Evolutionary conservation across 495 filamentous ascomycete species (phyloP), one percentile per base, ranked within the genome.

Genomic region (Aspergillus coremiiformis): DNA sequence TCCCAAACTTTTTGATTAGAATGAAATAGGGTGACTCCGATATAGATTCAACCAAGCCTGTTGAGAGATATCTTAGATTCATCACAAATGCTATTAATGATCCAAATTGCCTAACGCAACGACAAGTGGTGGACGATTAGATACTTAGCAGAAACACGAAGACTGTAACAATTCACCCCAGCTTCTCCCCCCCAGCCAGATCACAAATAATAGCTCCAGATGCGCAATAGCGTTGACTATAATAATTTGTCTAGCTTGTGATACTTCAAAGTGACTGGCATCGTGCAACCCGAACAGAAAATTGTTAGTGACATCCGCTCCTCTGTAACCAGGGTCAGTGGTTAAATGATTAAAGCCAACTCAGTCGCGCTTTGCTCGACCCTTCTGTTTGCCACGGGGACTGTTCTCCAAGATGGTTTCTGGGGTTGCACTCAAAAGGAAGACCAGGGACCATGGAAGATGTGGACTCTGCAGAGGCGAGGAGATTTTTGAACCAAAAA

Each of bases 401-500:
- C 15, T 23, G 26, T 21, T 49, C 35, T 2, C 11, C 12, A 5
- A 30, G 27, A 26, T 39, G 14, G 14, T 44, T 39, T 9, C 20
- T 22, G 12, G 39, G n/a, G 19, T 8, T 27, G 19, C 5, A 26
- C 20, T 24, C 19, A n/a, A 26, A 47, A 26, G 21, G 6, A 43
- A 35, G 3, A 17, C n/a, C 29, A 9, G 39, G 17, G 30, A 30
- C 7, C 17, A 17, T 15, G 2, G 54, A 46, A 12, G 41, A 15
- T n/a, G 45, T 39, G 24, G 55, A 52, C 30, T 53, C 51, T 21
- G 61, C 50, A 19, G 56, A 66, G 15, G 61, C 67, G 21, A 71
- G 50, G 22, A 80, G 68, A 47, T 77, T 73, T 46, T 75, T 76
- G 44, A 74, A 79, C 82, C 84, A 85, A 45, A 79, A 73, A 7